These are phyloP conservation scores for Fusarium chlamydosporum DNA, from an alignment of 2,329 filamentous ascomycete genomes.

Conservation along the genomic window DNA sequence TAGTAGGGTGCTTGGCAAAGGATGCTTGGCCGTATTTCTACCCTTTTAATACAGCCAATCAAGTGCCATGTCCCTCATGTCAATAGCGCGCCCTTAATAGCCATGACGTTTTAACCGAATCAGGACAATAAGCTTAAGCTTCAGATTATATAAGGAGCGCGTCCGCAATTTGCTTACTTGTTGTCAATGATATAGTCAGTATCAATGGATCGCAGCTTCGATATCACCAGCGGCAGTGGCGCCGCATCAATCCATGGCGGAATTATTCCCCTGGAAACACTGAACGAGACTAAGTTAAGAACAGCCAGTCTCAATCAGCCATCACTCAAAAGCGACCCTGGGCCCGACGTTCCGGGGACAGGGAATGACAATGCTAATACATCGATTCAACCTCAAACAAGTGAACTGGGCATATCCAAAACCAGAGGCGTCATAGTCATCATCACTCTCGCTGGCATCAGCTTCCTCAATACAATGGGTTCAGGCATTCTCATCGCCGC, in stretches of 20 bases:
- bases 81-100: neutral
- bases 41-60: neutral
- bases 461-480: conserved; percentile 49
- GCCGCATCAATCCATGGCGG: conserved; percentile 10
- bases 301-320: neutral
- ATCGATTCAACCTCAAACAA: neutral
- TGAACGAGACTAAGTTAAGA: conserved; percentile 2
- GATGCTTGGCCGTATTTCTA: neutral
- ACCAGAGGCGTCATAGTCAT: conserved; percentile 25
- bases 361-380: neutral
- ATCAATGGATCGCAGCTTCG: conserved; percentile 14
- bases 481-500: conserved; percentile 46
- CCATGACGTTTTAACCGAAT: neutral
- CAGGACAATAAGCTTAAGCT: neutral
- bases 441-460: conserved; percentile 38
- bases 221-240: neutral
- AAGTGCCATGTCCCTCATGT: neutral
- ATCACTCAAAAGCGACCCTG: neutral
- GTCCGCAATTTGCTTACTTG: neutral
- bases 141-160: neutral
- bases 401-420: conserved; percentile 16
- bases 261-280: conserved; percentile 15
- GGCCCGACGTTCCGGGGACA: fast-evolving
- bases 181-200: fast-evolving
- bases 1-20: neutral